Evolutionary conservation across 1,139 yeast species (phyloP).

Genomic region (Geotrichum citri-aurantii): DNA sequence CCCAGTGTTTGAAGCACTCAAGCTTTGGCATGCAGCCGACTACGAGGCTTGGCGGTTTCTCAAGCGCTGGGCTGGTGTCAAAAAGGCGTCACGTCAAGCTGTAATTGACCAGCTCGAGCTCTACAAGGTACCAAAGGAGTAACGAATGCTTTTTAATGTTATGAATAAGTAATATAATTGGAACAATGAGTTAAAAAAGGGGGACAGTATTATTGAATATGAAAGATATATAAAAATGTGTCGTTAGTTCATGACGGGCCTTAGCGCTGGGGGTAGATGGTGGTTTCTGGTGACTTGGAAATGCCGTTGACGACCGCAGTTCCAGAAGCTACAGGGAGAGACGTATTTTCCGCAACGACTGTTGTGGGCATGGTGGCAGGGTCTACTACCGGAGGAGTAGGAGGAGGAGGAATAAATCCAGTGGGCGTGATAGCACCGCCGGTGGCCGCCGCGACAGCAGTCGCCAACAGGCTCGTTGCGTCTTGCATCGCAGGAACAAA

Average conservation of each 20-base stretch:
- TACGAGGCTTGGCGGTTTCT: conserved; percentile 15
- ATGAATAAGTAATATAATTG: neutral
- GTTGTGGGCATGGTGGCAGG: neutral
- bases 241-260: neutral
- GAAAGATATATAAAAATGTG: neutral
- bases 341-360: too few species aligned
- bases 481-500: neutral
- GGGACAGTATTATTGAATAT: neutral
- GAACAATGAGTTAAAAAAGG: neutral
- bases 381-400: neutral
- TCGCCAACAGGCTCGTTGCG: neutral
- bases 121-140: neutral
- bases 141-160: neutral
- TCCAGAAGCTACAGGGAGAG: neutral
- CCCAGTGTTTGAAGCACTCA: conserved; percentile 8
- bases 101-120: conserved; percentile 2
- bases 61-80: conserved; percentile 10
- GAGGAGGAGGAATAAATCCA: neutral
- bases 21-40: conserved; percentile 14
- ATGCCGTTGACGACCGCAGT: neutral
- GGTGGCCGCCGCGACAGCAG: neutral
- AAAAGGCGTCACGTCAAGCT: conserved; percentile 5
- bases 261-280: neutral
- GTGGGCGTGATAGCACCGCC: neutral
- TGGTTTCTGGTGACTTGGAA: neutral